Evolutionary conservation across 2,329 filamentous ascomycete genomes (phyloP), one percentile per base, ranked within the genome.

Genomic region (Paecilomyces formosus): DNA sequence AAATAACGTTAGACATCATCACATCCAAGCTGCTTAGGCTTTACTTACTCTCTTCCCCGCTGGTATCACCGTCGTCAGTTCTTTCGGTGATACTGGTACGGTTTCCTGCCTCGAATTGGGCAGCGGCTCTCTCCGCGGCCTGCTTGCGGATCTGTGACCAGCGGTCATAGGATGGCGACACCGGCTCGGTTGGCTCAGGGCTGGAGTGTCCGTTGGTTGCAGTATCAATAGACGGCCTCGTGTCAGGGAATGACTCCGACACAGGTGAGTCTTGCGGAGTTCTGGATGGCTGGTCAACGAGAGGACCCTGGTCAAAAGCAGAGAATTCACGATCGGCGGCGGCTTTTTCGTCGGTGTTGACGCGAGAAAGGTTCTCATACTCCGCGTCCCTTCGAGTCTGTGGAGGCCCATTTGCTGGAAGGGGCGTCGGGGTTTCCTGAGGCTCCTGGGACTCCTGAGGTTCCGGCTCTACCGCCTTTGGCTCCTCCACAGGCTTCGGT

Each of bases 91-190:
- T 79, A 51, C 78, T 82, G 52, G 80, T 81, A 45, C 81, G 81
- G 64, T 78, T 78, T 63, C 86, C 83, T 66, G 89, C 86, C 64
- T 91, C 88, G 57, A 83, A 85, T 51, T 84, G 79, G 61, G 85
- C 82, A 57, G 81, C 82, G 35, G 89, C 89, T 60, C 92, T 84
- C 61, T 94, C 88, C 3, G 92, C 92, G 11, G 94, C 94, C 68
- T 97, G 97, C 81, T 92, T 93, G 64, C 92, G 86, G 65, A 97
- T 97, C 74, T 96, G 91, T 0, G 93, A 93, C 94, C 94, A 99
- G 57, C 93, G 87, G 70, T 97, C 92, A 63, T 88, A 81, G n/a
- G 68, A 65, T 9, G 58, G 52, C 35, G 54, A 26, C 8, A 60
- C 21, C 49, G 56, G 45, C 35, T 28, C 58, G n/a, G 57, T 50